Evolutionary conservation across 768 basidiomycete genomes (phyloP).

Genomic region (Phaeolepiota aurea): DNA sequence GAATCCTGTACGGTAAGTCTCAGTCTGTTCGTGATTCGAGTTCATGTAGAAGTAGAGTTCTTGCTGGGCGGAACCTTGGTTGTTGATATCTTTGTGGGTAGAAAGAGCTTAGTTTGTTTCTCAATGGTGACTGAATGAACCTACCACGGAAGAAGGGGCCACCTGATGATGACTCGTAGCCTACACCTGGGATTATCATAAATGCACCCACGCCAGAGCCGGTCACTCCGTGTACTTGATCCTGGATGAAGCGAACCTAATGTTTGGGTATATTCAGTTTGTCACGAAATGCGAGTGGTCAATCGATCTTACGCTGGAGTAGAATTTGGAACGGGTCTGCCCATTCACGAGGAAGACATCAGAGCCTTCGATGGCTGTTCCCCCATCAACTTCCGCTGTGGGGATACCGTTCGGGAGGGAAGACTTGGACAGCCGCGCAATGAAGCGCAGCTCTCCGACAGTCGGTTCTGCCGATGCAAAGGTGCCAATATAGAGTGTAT

Average conservation of each 20-base stretch:
- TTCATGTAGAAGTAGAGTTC: constrained; percentile 46
- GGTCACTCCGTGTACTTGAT: constrained; percentile 41
- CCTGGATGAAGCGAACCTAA: constrained; percentile 40
- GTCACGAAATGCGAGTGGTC: not conserved
- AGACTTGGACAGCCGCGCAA: constrained; percentile 34
- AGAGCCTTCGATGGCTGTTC: constrained; percentile 36
- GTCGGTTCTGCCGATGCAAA: constrained; percentile 35
- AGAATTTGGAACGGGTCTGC: constrained; percentile 41
- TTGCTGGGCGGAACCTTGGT: constrained; percentile 37
- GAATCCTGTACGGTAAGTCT: constrained; percentile 35
- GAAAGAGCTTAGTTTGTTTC: no score
- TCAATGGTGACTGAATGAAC: no score
- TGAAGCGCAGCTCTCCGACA: constrained; percentile 40
- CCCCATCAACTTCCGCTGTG: constrained; percentile 30
- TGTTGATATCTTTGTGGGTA: constrained; percentile 30
- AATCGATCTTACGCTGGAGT: constrained; percentile 26
- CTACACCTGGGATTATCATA: constrained; percentile 34
- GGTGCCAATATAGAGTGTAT: constrained; percentile 39
- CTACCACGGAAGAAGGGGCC: constrained; percentile 41
- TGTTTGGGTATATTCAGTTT: not conserved
- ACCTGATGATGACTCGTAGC: constrained; percentile 39
- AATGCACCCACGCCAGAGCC: constrained; percentile 35
- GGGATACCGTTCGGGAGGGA: constrained; percentile 29
- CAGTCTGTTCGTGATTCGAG: constrained; percentile 36
- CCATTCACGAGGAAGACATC: constrained; percentile 37